phyloP scores from a whole-genome alignment of 2,329 filamentous ascomycete species.

The Beauveria pseudobassiana region DNA sequence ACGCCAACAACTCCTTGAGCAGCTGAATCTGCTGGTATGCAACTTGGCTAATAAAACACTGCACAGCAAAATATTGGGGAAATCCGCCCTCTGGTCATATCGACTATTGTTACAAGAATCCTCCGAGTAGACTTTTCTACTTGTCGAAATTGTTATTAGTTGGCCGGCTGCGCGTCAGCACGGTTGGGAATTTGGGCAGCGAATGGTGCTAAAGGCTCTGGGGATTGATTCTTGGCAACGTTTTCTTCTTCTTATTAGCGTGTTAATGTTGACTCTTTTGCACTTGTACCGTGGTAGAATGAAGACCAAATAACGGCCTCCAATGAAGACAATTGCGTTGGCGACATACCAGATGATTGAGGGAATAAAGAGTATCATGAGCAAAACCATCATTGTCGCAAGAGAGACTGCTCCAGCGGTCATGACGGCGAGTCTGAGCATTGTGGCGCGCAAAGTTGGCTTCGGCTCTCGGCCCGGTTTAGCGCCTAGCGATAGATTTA shows the following conservation, averaged over 20 bases:
- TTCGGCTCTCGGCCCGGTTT: neutral
- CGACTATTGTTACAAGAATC: slow-evolving; percentile 7
- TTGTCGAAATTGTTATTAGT: too few relatives aligned
- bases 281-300: neutral
- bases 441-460: neutral
- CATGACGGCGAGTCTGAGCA: slow-evolving; percentile 2
- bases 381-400: neutral
- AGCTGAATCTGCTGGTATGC: neutral
- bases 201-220: neutral
- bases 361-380: neutral
- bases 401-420: neutral
- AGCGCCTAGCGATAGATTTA: neutral
- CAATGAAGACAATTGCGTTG: too few relatives aligned
- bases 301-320: neutral
- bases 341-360: neutral
- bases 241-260: neutral
- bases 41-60: neutral
- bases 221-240: neutral
- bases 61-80: slow-evolving; percentile 8
- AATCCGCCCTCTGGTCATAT: slow-evolving; percentile 3
- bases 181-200: neutral
- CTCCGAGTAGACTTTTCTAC: neutral
- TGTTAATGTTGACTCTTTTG: neutral
- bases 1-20: neutral
- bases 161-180: too few relatives aligned